phyloP scores from a whole-genome alignment of 228 moss, liverwort and hornwort species.

The Sphagnum fallax region DNA sequence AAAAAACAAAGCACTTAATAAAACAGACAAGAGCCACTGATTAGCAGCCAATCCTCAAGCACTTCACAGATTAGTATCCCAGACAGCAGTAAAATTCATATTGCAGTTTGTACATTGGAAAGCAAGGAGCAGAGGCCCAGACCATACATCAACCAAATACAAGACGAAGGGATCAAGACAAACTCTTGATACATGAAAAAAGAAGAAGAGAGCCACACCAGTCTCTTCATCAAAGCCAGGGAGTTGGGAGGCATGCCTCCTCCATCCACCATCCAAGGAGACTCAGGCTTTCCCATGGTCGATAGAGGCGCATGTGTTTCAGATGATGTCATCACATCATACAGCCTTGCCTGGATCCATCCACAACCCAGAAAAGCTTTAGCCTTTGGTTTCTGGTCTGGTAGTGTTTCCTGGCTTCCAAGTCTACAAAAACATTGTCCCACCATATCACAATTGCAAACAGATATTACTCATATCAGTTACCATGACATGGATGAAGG shows the following conservation, averaged over 20 bases:
- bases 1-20: constrained; percentile 4
- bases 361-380: neutral
- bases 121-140: too few species aligned
- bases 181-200: too few species aligned
- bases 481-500: too few species aligned
- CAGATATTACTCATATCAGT: too few species aligned
- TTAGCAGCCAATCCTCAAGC: too few species aligned
- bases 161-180: too few species aligned
- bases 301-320: constrained; percentile 49
- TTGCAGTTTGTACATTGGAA: too few species aligned
- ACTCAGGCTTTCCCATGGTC: constrained; percentile 40
- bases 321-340: constrained; percentile 65
- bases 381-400: neutral
- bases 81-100: too few species aligned
- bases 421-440: too few species aligned
- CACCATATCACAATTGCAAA: too few species aligned
- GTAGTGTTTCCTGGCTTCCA: neutral
- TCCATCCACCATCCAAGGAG: constrained; percentile 95
- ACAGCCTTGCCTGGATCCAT: constrained; percentile 60
- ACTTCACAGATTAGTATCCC: too few species aligned
- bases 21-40: neutral
- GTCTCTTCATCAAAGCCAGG: constrained; percentile 64
- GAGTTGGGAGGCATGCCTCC: constrained; percentile 90
- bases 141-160: too few species aligned
- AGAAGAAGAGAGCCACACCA: constrained; percentile 27